Conservation (phyloP, 2,329 filamentous ascomycete genomes). For the Alternaria tenuissima region DNA sequence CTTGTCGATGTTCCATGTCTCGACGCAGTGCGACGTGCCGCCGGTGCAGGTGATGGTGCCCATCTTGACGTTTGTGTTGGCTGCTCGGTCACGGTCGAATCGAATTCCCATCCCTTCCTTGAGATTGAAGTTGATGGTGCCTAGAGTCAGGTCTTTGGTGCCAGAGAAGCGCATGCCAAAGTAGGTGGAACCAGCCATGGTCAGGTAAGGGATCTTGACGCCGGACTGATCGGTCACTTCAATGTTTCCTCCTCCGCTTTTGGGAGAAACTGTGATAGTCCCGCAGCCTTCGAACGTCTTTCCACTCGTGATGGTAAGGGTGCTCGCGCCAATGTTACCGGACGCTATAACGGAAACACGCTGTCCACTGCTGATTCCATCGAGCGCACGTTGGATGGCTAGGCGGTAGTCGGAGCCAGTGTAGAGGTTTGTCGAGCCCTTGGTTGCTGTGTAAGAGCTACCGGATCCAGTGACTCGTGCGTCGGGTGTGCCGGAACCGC, state of each 20-base stretch:
- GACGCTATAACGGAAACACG: conserved; percentile 64
- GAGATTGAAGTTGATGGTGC: conserved; percentile 64
- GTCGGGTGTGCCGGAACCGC: conserved; percentile 58
- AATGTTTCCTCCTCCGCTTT: conserved; percentile 61
- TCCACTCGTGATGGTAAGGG: conserved; percentile 60
- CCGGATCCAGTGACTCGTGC: conserved; percentile 59
- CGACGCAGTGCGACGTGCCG: conserved; percentile 64
- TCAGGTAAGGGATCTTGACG: conserved; percentile 65
- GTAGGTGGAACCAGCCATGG: conserved; percentile 66
- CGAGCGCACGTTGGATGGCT: conserved; percentile 64
- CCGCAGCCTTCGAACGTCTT: conserved; percentile 68
- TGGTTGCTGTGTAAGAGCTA: conserved; percentile 57
- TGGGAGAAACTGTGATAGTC: conserved; percentile 59
- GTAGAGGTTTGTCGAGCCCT: conserved; percentile 59
- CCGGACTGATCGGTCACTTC: conserved; percentile 59
- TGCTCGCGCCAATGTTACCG: conserved; percentile 63
- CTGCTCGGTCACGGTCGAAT: conserved; percentile 64
- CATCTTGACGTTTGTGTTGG: conserved; percentile 64
- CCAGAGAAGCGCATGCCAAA: conserved; percentile 66
- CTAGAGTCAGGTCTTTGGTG: conserved; percentile 58
- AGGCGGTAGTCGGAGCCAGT: conserved; percentile 62
- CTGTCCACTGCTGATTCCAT: conserved; percentile 61
- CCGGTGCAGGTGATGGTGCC: conserved; percentile 61
- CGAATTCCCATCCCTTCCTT: conserved; percentile 64
- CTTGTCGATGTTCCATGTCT: conserved; percentile 67